A percentile compares a stretch with the other conserved stretches of the same genome.
These are phyloP conservation scores for Pyrenopolyporus hunteri DNA, from an alignment of 495 filamentous ascomycete genomes.

Conservation along the genomic window DNA sequence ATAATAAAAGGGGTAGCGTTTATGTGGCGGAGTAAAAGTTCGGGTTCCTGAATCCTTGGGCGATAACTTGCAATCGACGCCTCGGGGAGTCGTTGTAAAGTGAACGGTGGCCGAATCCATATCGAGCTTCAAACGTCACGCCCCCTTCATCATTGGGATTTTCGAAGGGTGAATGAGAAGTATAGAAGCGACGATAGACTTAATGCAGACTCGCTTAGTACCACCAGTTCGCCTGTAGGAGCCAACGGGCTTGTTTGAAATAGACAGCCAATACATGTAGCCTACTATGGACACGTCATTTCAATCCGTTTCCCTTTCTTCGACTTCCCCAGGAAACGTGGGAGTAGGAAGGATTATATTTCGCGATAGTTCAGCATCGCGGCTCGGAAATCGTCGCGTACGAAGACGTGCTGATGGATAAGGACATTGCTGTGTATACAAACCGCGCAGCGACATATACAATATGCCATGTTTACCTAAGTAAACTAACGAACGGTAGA, in stretches of 20 bases:
- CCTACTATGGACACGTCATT: background rate
- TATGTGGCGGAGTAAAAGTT: constrained; percentile 30
- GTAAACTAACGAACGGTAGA: constrained; percentile 33
- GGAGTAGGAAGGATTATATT: no score
- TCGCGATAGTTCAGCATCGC: no score
- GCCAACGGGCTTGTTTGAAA: no score
- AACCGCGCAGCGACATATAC: constrained; percentile 27
- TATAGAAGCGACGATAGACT: background rate
- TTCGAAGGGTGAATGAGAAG: constrained; percentile 1
- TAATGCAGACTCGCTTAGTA: constrained; percentile 4
- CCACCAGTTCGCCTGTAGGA: background rate
- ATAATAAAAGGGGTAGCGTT: constrained; percentile 37
- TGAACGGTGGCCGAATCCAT: constrained; percentile 8
- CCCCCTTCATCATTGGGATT: background rate
- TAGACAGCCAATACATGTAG: no score
- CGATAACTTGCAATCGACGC: background rate
- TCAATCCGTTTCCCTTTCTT: background rate
- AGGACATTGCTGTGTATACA: no score
- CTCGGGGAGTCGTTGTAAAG: constrained; percentile 26
- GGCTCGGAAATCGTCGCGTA: no score
- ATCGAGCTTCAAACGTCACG: constrained; percentile 7
- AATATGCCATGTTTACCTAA: constrained; percentile 22
- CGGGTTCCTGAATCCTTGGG: constrained; percentile 36
- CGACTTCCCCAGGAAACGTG: no score
- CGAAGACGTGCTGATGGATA: no score